These are phyloP conservation scores for Grammothele lineata DNA, from an alignment of 768 basidiomycete species.

Conservation along the genomic window DNA sequence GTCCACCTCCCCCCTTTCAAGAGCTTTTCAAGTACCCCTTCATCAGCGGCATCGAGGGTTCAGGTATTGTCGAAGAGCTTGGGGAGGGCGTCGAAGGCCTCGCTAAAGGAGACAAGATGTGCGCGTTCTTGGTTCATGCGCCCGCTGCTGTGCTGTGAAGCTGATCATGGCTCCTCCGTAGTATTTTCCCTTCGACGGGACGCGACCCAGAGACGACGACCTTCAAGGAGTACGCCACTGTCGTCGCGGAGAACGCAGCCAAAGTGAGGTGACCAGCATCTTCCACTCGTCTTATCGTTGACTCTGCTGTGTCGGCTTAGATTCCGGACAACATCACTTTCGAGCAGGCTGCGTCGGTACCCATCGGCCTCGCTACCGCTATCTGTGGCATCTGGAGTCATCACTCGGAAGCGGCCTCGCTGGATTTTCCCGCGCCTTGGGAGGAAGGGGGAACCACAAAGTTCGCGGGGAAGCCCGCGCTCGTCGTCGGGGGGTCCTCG, in stretches of 20 bases:
- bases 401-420: slow-evolving; percentile 5
- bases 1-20: slow-evolving; percentile 14
- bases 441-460: slow-evolving; percentile 6
- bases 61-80: slow-evolving; percentile 23
- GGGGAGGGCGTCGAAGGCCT: slow-evolving; percentile 32
- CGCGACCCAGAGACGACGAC: slow-evolving; percentile 14
- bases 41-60: slow-evolving; percentile 19
- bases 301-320: slow-evolving; percentile 4
- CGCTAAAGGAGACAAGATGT: slow-evolving; percentile 28
- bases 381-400: slow-evolving; percentile 25
- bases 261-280: slow-evolving; percentile 9
- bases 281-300: neutral
- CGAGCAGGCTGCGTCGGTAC: slow-evolving; percentile 28
- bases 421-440: slow-evolving; percentile 7
- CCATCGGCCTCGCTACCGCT: slow-evolving; percentile 27
- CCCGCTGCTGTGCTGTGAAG: too few species aligned
- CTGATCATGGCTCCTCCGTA: neutral
- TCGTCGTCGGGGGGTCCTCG: slow-evolving; percentile 27
- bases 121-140: neutral
- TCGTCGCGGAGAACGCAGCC: slow-evolving; percentile 24
- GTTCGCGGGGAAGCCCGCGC: slow-evolving; percentile 15
- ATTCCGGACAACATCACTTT: slow-evolving; percentile 26
- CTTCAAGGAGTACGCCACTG: slow-evolving; percentile 26
- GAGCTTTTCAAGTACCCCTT: slow-evolving; percentile 17
- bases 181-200: slow-evolving; percentile 22